Evolutionary conservation across 1,284 basidiomycete genomes (phyloP).

Genomic region (Cystobasidium sp.): DNA sequence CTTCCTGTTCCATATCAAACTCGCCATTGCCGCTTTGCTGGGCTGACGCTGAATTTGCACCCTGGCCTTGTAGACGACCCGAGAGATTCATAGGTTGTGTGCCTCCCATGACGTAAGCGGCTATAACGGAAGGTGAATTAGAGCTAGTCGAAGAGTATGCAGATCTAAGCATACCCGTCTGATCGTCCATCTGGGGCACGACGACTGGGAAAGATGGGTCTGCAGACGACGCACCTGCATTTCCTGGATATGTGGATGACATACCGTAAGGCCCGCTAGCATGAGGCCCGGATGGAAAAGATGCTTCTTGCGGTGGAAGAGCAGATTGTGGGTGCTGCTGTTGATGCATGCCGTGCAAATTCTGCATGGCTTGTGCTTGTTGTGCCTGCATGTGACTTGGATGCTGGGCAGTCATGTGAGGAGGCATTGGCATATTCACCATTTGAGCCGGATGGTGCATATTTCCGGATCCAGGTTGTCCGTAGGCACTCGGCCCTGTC

Average conservation of each 20-base stretch:
- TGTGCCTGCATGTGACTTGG: neutral
- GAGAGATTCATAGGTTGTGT: constrained; percentile 2
- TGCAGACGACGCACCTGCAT: neutral
- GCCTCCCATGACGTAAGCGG: constrained; percentile 21
- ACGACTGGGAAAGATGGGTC: neutral
- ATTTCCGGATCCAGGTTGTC: neutral
- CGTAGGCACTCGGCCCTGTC: neutral
- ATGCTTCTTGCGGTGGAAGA: neutral
- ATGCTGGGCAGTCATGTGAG: neutral
- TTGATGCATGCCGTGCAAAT: neutral
- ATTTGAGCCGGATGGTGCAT: neutral
- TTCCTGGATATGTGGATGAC: neutral
- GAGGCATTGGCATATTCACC: neutral
- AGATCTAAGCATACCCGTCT: constrained; percentile 3
- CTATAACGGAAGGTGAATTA: neutral
- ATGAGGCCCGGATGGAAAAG: neutral
- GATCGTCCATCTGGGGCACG: constrained; percentile 17
- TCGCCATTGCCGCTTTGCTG: constrained; percentile 16
- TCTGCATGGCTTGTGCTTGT: neutral
- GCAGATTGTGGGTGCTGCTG: neutral
- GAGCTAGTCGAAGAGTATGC: neutral
- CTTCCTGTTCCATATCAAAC: constrained; percentile 33
- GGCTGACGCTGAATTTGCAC: neutral
- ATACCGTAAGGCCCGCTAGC: neutral
- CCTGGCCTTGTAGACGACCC: neutral